A percentile compares a stretch with the other conserved stretches of the same genome.
Conservation (phyloP, 176 grass and related monocot species). For the Cenchrus fungigraminus region DNA sequence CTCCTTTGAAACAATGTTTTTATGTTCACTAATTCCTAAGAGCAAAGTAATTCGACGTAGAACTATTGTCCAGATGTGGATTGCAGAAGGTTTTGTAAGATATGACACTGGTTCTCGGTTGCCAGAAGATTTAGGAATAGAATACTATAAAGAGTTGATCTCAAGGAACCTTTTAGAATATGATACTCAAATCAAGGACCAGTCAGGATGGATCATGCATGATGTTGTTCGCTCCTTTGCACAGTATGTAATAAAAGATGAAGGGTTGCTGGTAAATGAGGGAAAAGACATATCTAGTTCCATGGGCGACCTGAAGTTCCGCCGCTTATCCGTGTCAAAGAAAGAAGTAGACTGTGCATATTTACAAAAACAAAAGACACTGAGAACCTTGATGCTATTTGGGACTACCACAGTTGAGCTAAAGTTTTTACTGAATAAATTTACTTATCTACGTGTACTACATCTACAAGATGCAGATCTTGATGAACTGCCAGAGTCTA, state of each 20-base stretch:
- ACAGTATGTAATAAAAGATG: constrained; percentile 1
- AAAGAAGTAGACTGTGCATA: background rate
- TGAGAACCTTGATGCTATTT: constrained; percentile 31
- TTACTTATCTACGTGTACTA: constrained; percentile 11
- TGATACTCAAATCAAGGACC: background rate
- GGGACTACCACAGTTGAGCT: background rate
- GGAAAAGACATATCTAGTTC: background rate
- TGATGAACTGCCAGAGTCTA: constrained; percentile 5
- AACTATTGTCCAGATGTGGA: background rate
- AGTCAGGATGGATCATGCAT: constrained; percentile 14
- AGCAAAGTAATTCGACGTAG: background rate
- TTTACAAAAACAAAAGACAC: background rate
- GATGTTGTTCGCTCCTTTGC: constrained; percentile 33
- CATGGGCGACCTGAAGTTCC: background rate
- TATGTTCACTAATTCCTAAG: background rate
- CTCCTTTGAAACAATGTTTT: background rate
- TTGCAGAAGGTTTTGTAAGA: background rate
- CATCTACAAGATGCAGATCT: background rate
- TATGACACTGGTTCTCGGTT: background rate
- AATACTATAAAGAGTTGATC: background rate
- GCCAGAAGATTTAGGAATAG: background rate
- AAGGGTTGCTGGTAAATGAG: background rate
- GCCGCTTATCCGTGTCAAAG: constrained; percentile 11
- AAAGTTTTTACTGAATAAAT: background rate
- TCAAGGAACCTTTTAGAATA: background rate